Evolutionary conservation across 2,329 filamentous ascomycete species (phyloP), one percentile per base, ranked within the genome.

Genomic region (Fulvia fulva): DNA sequence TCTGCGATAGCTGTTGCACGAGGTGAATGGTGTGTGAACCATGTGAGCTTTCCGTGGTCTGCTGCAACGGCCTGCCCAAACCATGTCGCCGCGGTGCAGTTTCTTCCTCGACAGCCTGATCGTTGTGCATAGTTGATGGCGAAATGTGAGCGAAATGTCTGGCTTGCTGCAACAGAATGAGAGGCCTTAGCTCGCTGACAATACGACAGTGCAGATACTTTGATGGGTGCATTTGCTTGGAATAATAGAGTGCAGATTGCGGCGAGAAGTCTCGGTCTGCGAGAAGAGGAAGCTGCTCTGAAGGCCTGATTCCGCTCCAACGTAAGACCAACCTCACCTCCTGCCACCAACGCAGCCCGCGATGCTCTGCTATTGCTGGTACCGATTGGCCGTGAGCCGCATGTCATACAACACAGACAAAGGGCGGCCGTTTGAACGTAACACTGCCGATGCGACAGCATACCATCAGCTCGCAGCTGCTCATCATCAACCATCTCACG

Each of bases 1-100:
- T 50, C 22, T 50, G 46, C 21, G 4, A 26, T 23, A 8, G 5
- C 44, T 23, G 49, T 51, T 34, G 49, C 49, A 51, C 49, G 28
- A 51, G 49, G 49, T 51, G 49, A 51, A 51, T 51, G 49, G 28
- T 51, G 28, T 51, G 49, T 4, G 37, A 41, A n/a, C 14, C 14
- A 19, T n/a, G 14, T 41, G 37, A n/a, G 14, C n/a, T n/a, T 41
- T 19, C 37, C 37, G 37, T n/a, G 37, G 37, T 41, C 14, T 5
- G 14, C 37, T 41, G 37, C 37, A 41, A 41, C 37, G 37, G 14
- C 37, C n/a, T n/a, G n/a, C 4, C 37, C 14, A n/a, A 19, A n/a
- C 14, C n/a, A 2, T n/a, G n/a, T 19, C 4, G 8, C n/a, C 3
- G 2, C 16, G 37, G 37, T 4, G 37, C 16, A 41, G 34, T n/a